Base-by-base conservation (phyloP, 2,329 filamentous ascomycete species). In the Apiospora rasikravindrae region DNA sequence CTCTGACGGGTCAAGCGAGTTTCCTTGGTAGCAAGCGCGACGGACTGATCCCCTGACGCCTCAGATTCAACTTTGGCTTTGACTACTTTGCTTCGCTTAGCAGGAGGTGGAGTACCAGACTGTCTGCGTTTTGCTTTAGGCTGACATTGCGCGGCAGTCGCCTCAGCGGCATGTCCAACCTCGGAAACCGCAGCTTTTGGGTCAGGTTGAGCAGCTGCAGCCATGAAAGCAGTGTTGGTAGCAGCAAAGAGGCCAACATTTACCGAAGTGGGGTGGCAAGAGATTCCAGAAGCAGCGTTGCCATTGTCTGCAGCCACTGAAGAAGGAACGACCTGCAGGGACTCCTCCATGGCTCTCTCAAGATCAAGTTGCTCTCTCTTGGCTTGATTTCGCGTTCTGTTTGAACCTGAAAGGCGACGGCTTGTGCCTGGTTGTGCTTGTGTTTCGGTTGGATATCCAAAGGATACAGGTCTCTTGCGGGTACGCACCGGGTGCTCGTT, bases 311-410 rank as follows among this genome's bases (percentile, higher is more conserved):
- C 57, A 4, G 33, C 33, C 10, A 14, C 22, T 40, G 57, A 19
- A 5, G 8, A 7, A 22, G 19, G 42, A 33, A 44, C 8, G 5
- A 22, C n/a, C 16, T 47, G 66, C 45, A 44, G 66, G 14, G 68
- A 69, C 29, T 51, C 37, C 29, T 69, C 45, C 68, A 69, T 51
- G 29, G 68, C 68, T 53, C 44, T 53, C 24, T 53, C 44, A 13
- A 69, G 45, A 40, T 69, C 68, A 40, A 24, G 47, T n/a, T 51
- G 42, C 68, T 69, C 68, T 53, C 37, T 33, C 68, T 40, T 47
- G 42, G 45, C 33, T 53, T 13, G 45, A 33, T 42, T 22, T 40
- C 68, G 68, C 19, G 68, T 69, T 14, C 68, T 45, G 24, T 14
- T 47, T 26, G 42, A 24, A 16, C 24, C 24, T 5, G 40, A 47